Conservation (phyloP, 805 yeast genomes). For the Saccharomycopsis fermentans region DNA sequence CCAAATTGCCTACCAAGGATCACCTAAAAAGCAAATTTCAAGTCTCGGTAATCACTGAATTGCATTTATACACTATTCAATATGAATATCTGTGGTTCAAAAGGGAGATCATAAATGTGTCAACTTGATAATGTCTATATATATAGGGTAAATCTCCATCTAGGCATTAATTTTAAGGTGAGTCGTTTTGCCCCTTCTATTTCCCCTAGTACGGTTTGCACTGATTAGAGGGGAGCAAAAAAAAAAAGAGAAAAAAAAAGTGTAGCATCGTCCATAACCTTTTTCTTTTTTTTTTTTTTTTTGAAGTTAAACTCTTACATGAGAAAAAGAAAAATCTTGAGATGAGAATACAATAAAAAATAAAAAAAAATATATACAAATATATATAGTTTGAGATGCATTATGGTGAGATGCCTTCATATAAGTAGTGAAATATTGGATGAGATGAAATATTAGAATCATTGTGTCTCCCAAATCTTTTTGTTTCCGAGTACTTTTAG, state of each 20-base stretch:
- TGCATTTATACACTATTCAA: no score
- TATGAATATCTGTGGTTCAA: no score
- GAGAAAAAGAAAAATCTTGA: not conserved
- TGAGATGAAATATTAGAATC: no score
- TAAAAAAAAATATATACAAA: not conserved
- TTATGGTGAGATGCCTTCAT: not conserved
- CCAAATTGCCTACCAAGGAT: not conserved
- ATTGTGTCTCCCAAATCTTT: no score
- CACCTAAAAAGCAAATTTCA: no score
- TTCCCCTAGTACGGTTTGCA: not conserved
- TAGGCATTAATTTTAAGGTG: not conserved
- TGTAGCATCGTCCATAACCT: not conserved
- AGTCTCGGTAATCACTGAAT: no score
- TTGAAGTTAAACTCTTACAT: no score
- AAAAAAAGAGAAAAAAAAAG: not conserved
- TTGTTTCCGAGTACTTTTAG: no score
- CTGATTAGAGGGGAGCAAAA: not conserved
- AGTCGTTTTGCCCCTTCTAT: not conserved
- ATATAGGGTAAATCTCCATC: not conserved
- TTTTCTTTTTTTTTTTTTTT: no score
- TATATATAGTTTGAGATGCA: not conserved
- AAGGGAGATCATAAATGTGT: not conserved
- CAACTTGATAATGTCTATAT: not conserved
- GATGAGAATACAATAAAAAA: not conserved
- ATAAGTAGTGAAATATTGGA: not conserved